Percentiles rank a stretch among this genome's conserved stretches.
Conservation (phyloP, 768 basidiomycete species). For the Boletus rubropictus region DNA sequence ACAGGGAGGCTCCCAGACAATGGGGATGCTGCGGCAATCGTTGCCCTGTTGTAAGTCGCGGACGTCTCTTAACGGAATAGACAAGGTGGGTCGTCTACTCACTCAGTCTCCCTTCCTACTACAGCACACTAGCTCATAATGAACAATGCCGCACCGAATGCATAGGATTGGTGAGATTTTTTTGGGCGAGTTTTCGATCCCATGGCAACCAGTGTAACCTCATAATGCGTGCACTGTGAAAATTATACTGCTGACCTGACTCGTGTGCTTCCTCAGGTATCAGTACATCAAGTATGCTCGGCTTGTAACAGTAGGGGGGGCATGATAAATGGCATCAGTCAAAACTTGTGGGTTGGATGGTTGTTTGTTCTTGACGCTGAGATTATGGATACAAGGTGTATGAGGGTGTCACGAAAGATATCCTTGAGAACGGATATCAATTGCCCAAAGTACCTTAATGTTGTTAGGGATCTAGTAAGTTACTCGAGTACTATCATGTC, state of each 20-base stretch:
- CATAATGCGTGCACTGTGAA: neutral
- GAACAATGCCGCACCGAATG: neutral
- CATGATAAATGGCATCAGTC: neutral
- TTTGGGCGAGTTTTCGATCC: neutral
- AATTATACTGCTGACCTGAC: neutral
- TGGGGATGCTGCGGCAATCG: slow-evolving; percentile 28
- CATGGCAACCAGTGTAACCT: neutral
- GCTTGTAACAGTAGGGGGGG: neutral
- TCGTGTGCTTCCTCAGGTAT: neutral
- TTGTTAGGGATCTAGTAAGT: too few species aligned
- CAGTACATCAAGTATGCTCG: neutral
- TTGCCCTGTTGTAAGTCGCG: neutral
- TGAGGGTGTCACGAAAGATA: too few species aligned
- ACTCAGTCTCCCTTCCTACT: neutral
- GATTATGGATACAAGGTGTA: too few species aligned
- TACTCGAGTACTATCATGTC: too few species aligned
- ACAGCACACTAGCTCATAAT: neutral
- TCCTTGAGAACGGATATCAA: too few species aligned
- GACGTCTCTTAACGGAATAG: neutral
- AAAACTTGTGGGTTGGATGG: too few species aligned
- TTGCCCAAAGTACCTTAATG: too few species aligned
- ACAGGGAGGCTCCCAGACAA: slow-evolving; percentile 22
- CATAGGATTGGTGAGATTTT: neutral
- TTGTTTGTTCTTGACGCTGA: too few species aligned
- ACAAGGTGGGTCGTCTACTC: neutral